Conservation (phyloP, 352 stramenopile species). For the Hyaloperonospora brassicae region DNA sequence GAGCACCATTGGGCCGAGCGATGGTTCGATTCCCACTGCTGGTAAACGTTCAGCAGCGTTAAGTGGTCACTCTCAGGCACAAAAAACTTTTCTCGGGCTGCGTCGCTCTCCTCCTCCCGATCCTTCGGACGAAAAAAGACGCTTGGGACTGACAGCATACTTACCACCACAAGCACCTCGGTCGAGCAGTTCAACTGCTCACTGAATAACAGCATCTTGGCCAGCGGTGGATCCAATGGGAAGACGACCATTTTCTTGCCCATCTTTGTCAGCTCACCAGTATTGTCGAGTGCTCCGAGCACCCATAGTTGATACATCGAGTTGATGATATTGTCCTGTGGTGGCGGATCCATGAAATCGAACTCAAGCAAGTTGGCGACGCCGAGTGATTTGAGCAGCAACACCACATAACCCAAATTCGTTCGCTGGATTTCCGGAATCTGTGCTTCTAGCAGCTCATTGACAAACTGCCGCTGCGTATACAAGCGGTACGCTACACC, state of each 20-base stretch:
- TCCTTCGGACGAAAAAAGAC: slow-evolving; percentile 96
- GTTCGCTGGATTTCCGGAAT: slow-evolving; percentile 98
- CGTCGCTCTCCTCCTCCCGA: slow-evolving; percentile 96
- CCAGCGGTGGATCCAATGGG: slow-evolving; percentile 92
- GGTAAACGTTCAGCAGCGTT: slow-evolving; percentile 95
- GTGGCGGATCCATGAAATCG: slow-evolving; percentile 98
- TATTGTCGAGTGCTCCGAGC: slow-evolving; percentile 96
- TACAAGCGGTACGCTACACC: slow-evolving; percentile 95
- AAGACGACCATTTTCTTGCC: slow-evolving; percentile 98
- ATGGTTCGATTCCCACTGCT: slow-evolving; percentile 90
- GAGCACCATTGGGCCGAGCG: slow-evolving; percentile 93
- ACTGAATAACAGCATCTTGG: slow-evolving; percentile 95
- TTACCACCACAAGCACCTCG: slow-evolving; percentile 95
- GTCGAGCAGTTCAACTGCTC: slow-evolving; percentile 90
- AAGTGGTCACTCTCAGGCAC: slow-evolving; percentile 97
- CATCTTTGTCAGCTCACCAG: slow-evolving; percentile 92
- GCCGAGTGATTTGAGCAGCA: slow-evolving; percentile 97
- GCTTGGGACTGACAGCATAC: slow-evolving; percentile 95
- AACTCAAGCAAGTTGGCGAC: slow-evolving; percentile 95
- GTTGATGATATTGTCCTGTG: slow-evolving; percentile 94
- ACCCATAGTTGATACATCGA: slow-evolving; percentile 99
- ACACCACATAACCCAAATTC: slow-evolving; percentile 95
- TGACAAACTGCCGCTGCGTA: slow-evolving; percentile 94
- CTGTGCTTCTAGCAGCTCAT: slow-evolving; percentile 96
- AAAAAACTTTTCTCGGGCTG: slow-evolving; percentile 97